Base-by-base conservation (phyloP, 179 eudicot genomes). In the Actinidia arguta region DNA sequence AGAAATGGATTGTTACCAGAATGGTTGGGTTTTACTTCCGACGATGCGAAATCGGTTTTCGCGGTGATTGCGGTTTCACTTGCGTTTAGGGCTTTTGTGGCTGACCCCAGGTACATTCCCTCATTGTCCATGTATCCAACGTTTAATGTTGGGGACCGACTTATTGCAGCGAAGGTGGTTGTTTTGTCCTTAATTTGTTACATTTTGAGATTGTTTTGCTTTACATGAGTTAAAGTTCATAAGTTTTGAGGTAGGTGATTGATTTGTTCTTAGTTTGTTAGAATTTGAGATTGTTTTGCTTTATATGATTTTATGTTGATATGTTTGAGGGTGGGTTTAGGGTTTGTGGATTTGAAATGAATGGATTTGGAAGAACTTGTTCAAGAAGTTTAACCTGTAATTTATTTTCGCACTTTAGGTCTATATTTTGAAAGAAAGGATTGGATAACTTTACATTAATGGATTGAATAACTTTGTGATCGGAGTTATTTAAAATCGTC, bases 51-150 rank as follows among this genome's bases (percentile, higher is more conserved):
- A 80, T 94, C 99, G 3, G 95, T 93, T 48, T 46, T 96, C 66
- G 94, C 91, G 7, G 99, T 98, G 12, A 73, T 96, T 82, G 98
- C 88, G 0, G 76, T 96, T 56, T 95, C 99, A 9, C 90, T 96
- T 79, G 99, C 98, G 6, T 96, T 96, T 85, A 82, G 99, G 83
- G 39, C 91, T 24, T 95, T 96, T 80, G 86, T 96, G 63, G 99
- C 99, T 13, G 99, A 96, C 88, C 99, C 99, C 47, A 90, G 99
- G 86, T 96, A 61, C 44, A 96, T 96, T 59, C 99, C 99, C 25
- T 96, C 99, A 4, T 89, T 96, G 89, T 96, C 99, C 59, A 96
- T 96, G 99, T 96, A 83, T 81, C 99, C 99, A 50, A 96, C 99
- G 18, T 96, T 96, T 86, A 92, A 96, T 87, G 94, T 96, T 76